Percentiles rank a stretch among this genome's conserved stretches.
These are phyloP conservation scores for Fraxinus velutina DNA, from an alignment of 305 asterid genomes.

Conservation along the genomic window DNA sequence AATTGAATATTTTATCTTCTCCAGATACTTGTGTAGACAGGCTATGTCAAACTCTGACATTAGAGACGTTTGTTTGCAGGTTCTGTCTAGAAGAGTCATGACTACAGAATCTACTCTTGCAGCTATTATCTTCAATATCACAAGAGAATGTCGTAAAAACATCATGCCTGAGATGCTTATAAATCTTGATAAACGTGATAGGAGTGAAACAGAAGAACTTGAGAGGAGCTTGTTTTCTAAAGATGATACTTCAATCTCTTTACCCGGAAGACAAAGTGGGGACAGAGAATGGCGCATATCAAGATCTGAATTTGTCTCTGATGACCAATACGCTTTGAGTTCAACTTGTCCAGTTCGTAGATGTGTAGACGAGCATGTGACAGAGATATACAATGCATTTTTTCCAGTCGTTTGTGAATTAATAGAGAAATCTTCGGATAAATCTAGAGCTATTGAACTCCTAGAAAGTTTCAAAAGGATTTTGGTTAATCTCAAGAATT, in stretches of 20 bases:
- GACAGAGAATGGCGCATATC: conserved; percentile 78
- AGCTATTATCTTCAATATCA: conserved; percentile 46
- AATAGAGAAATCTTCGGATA: conserved; percentile 47
- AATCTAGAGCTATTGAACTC: conserved; percentile 48
- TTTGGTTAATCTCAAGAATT: conserved; percentile 57
- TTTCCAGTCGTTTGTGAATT: conserved; percentile 51
- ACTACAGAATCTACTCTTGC: conserved; percentile 63
- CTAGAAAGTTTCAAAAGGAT: conserved; percentile 44
- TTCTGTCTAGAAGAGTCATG: conserved; percentile 63
- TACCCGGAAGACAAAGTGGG: conserved; percentile 98
- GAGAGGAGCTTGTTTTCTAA: conserved; percentile 54
- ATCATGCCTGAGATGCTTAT: conserved; percentile 42
- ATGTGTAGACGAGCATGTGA: conserved; percentile 83
- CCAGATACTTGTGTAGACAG: conserved; percentile 1
- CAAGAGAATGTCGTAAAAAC: conserved; percentile 50
- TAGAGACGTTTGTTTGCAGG: conserved; percentile 42
- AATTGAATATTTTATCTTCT: conserved; percentile 6
- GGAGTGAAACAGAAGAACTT: conserved; percentile 59
- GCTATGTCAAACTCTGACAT: conserved; percentile 12
- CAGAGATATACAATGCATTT: conserved; percentile 66
- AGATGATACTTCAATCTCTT: conserved; percentile 60
- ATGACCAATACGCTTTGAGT: conserved; percentile 51
- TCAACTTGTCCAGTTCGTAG: conserved; percentile 78
- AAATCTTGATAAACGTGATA: conserved; percentile 68
- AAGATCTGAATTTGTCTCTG: conserved; percentile 80